These are phyloP conservation scores for Spathaspora girioi DNA, from an alignment of 805 yeast species.

Conservation along the genomic window DNA sequence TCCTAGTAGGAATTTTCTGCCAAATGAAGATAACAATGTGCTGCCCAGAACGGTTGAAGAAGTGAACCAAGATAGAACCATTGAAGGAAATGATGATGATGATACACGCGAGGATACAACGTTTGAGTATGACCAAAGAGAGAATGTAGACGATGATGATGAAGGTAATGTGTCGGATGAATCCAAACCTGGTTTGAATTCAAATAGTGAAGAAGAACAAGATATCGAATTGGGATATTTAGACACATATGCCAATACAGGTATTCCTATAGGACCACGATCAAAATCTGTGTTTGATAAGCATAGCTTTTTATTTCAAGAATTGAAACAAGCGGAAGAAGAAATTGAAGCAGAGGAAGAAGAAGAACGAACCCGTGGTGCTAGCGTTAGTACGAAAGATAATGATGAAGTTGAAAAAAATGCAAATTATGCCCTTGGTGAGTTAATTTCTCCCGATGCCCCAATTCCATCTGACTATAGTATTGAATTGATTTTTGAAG, in stretches of 20 bases:
- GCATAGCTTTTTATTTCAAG: conserved; percentile 10
- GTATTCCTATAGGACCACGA: conserved; percentile 21
- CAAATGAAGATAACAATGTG: not conserved
- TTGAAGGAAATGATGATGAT: not conserved
- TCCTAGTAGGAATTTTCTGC: not conserved
- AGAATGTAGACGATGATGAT: not conserved
- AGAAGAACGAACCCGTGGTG: conserved; percentile 15
- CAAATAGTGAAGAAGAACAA: conserved; percentile 25
- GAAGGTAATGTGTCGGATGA: conserved; percentile 15
- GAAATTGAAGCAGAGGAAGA: conserved; percentile 7
- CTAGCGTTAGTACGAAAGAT: conserved; percentile 9
- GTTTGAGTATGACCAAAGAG: not conserved
- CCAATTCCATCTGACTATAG: conserved; percentile 53
- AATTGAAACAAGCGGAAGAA: conserved; percentile 10
- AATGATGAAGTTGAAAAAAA: conserved; percentile 16
- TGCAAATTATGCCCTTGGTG: conserved; percentile 46
- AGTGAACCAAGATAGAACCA: not conserved
- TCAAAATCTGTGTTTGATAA: conserved; percentile 37
- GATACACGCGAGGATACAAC: not conserved
- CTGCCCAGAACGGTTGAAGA: no score
- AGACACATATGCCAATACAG: conserved; percentile 15
- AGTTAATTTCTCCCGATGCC: conserved; percentile 51
- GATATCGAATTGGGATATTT: conserved; percentile 28
- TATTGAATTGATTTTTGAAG: conserved; percentile 58
- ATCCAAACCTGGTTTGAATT: conserved; percentile 11